Percentiles rank a stretch among this genome's conserved stretches.
phyloP scores from a whole-genome alignment of 2,329 filamentous ascomycete species.

The Fusarium setosum region DNA sequence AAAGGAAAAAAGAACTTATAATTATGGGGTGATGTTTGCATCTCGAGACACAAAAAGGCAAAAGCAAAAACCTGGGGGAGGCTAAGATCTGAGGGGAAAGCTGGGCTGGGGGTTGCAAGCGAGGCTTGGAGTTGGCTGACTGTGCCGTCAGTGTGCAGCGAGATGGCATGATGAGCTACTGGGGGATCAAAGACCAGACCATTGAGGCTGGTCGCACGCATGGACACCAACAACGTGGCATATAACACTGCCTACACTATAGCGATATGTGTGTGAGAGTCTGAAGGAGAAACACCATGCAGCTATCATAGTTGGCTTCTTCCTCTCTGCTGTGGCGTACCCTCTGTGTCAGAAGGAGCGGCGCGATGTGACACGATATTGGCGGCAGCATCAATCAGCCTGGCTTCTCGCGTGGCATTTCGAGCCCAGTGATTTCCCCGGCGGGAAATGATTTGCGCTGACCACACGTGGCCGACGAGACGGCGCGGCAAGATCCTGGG shows the following conservation, averaged over 20 bases:
- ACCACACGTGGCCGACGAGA: slow-evolving; percentile 24
- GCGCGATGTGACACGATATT: slow-evolving; percentile 18
- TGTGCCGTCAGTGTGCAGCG: slow-evolving; percentile 26
- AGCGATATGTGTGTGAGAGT: too few species aligned
- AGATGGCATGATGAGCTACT: slow-evolving; percentile 22
- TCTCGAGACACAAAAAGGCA: background rate
- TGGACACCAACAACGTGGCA: slow-evolving; percentile 19
- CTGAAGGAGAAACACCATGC: background rate
- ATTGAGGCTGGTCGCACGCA: background rate
- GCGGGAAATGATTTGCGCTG: slow-evolving; percentile 17
- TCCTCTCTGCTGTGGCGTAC: background rate
- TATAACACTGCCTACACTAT: background rate
- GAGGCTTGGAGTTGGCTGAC: slow-evolving; percentile 14
- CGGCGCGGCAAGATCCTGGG: background rate
- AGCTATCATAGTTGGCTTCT: background rate
- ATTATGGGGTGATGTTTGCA: background rate
- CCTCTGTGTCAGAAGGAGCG: background rate
- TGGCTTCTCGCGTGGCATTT: slow-evolving; percentile 29
- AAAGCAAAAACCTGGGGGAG: slow-evolving; percentile 5
- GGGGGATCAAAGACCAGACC: slow-evolving; percentile 13
- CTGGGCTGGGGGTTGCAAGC: slow-evolving; percentile 15
- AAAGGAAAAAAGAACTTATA: background rate
- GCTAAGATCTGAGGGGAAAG: slow-evolving; percentile 2
- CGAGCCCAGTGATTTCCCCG: slow-evolving; percentile 10
- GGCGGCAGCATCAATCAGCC: slow-evolving; percentile 7